phyloP scores from a whole-genome alignment of 2,329 filamentous ascomycete genomes.

The Colletotrichum scovillei region DNA sequence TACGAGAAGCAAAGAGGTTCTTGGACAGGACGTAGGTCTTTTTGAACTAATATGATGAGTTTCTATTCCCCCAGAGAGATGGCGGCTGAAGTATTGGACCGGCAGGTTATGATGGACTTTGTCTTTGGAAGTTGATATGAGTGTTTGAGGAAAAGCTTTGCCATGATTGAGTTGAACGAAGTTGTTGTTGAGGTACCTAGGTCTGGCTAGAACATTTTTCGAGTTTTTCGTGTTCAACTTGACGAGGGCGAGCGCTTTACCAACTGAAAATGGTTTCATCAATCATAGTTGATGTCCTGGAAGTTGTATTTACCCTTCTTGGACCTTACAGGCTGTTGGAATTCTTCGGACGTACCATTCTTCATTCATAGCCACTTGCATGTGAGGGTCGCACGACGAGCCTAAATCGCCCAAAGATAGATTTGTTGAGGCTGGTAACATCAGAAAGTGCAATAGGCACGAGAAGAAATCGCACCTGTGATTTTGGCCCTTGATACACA shows the following conservation, averaged over 20 bases:
- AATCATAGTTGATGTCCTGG: constrained; percentile 38
- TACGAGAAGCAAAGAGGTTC: constrained; percentile 46
- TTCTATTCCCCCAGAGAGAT: constrained; percentile 44
- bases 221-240: background rate
- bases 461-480: no score
- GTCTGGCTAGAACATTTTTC: background rate
- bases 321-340: constrained; percentile 43
- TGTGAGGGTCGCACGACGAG: constrained; percentile 32
- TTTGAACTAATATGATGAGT: constrained; percentile 52
- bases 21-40: constrained; percentile 47
- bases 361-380: constrained; percentile 43
- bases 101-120: constrained; percentile 47
- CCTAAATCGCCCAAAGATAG: background rate
- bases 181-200: constrained; percentile 51
- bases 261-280: background rate
- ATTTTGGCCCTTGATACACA: no score
- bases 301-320: constrained; percentile 41
- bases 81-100: constrained; percentile 46
- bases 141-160: constrained; percentile 52
- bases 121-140: constrained; percentile 52
- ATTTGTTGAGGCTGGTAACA: background rate
- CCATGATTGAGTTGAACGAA: constrained; percentile 52
- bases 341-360: constrained; percentile 41
- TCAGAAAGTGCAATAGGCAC: no score
- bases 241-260: background rate